Evolutionary conservation across 2,329 filamentous ascomycete genomes (phyloP), one percentile per base, ranked within the genome.

Genomic region (Clonostachys chloroleuca): DNA sequence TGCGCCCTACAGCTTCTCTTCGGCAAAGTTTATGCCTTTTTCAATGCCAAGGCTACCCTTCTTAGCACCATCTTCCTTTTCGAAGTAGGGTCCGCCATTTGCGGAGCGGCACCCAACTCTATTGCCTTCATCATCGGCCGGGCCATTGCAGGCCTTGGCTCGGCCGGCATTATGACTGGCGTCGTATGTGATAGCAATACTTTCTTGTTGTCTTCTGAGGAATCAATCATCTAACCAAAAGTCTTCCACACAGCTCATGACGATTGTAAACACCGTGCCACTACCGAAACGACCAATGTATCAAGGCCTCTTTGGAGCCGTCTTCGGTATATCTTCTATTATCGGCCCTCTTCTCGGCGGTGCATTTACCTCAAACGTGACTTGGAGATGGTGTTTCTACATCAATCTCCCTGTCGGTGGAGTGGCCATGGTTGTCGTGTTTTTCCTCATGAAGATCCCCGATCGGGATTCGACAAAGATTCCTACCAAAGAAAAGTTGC

Each of bases 1-100:
- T 72, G 77, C 7, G 75, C 77, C 16, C 73, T 70, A 16, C 72
- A 76, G 52, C 61, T 74, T n/a, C 52, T 75, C 12, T 77, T 74
- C 54, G 74, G 74, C n/a, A 62, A 73, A 45, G 64, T 77, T 36
- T 78, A 75, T 58, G 77, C 75, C 49, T 66, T 73, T 46, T 67
- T 70, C 50, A 52, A 55, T 6, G 52, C 59, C 30, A 75, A 75
- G 55, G 68, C 60, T 69, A 12, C 12, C 5, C 44, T 34, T 37
- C 30, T 34, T n/a, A 40, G 14, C 20, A 18, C 47, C 5, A 44
- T 58, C 4, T 10, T 53, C 12, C 37, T 59, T 34, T 57, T 58
- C 41, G 51, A 56, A 47, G 18, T 60, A 24, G 61, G 61, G 33
- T 61, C 56, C 10, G 50, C 59, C 16, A 47, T 64, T 33, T 64